Evolutionary conservation across 441 rosid species (phyloP), one percentile per base, ranked within the genome.

Genomic region (Pelargonium australe): DNA sequence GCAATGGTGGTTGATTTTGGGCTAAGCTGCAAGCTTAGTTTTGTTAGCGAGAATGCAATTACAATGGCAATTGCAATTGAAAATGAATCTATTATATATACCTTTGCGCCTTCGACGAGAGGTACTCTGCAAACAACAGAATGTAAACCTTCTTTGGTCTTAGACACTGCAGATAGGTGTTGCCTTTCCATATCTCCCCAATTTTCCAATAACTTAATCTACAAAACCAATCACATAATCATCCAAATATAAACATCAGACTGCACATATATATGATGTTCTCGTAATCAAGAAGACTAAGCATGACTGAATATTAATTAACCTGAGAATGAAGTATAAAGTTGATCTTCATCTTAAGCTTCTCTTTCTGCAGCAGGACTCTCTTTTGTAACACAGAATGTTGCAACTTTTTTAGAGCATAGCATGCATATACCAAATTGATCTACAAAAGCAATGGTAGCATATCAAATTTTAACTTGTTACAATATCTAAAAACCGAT

Each of bases 111-210:
- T n/a, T 51, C 58, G 0, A 5, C 16, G 5, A 51, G 17, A 0
- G 58, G 58, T 51, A 51, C 17, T 14, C 17, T 51, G 58, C 16
- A 51, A 14, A 51, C 17, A 51, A 14, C 17, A 51, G 58, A 51
- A 51, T 51, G 58, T 13, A 51, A 51, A n/a, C 19, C 5, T 12
- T 51, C 58, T 14, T 51, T 51, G 58, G 58, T 51, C 58, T 51
- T 51, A 4, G 58, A 51, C 58, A 51, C 5, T n/a, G 58, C 58
- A 12, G 17, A 51, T 51, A 51, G 58, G 58, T 51, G 58, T 51
- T 51, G 58, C 58, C 16, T 51, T 51, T 51, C 58, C 58, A 51
- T n/a, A 51, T 51, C 58, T 51, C 17, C 58, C 58, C 58, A 51
- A 14, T 0, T 51, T 51, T 51, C 58, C 58, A 51, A 51, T 55